These are phyloP conservation scores for Russula foetens DNA, from an alignment of 768 basidiomycete species.

Conservation along the genomic window DNA sequence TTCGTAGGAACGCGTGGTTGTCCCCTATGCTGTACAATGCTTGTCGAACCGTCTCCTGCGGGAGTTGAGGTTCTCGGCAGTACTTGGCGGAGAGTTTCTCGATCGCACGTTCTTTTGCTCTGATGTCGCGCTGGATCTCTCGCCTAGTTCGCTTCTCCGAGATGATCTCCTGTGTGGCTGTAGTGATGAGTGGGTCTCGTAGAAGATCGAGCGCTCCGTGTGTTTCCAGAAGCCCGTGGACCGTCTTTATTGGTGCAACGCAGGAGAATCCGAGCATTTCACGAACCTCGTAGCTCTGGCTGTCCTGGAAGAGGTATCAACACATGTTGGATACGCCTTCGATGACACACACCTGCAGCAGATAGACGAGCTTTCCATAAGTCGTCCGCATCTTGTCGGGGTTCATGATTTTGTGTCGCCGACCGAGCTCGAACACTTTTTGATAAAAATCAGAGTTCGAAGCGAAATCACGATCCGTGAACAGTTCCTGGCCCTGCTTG, in stretches of 20 bases:
- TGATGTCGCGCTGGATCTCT: conserved; percentile 81
- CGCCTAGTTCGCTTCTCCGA: conserved; percentile 61
- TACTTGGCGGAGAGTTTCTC: conserved; percentile 64
- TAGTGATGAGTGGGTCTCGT: conserved; percentile 64
- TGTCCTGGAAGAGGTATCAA: conserved; percentile 46
- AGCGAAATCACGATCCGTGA: conserved; percentile 73
- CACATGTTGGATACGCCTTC: neutral
- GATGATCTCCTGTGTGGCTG: conserved; percentile 78
- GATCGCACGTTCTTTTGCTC: conserved; percentile 76
- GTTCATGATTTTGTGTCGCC: conserved; percentile 87
- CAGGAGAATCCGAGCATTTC: conserved; percentile 75
- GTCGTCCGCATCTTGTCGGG: conserved; percentile 88
- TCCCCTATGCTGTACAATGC: conserved; percentile 86
- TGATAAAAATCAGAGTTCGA: conserved; percentile 77
- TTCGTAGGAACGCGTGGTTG: conserved; percentile 81
- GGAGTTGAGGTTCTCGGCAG: conserved; percentile 41
- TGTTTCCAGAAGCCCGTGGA: conserved; percentile 58
- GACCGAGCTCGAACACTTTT: conserved; percentile 70
- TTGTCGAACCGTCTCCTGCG: conserved; percentile 61
- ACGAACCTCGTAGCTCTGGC: conserved; percentile 74
- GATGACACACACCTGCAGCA: conserved; percentile 55
- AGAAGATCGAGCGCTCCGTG: conserved; percentile 59
- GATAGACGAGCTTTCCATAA: conserved; percentile 79
- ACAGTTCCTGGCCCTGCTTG: conserved; percentile 82
- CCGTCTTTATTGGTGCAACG: conserved; percentile 69